Percentiles rank a stretch among this genome's conserved stretches.
These are phyloP conservation scores for Chrysosphaeria jannelii DNA, from an alignment of 2,329 filamentous ascomycete species.

Conservation along the genomic window DNA sequence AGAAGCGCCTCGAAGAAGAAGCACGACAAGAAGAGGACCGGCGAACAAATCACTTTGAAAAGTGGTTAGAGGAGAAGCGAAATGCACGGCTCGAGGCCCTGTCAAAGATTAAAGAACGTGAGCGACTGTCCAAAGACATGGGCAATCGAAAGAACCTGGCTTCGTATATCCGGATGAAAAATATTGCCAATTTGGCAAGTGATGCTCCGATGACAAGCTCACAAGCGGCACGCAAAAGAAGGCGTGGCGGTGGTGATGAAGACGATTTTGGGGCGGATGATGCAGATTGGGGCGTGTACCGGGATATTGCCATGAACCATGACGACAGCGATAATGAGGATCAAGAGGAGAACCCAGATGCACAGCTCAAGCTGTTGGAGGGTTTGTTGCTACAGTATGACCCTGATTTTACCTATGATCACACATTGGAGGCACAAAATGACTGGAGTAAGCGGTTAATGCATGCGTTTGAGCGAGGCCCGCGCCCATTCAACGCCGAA, in stretches of 20 bases:
- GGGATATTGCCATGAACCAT: constrained; percentile 46
- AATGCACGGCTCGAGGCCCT: constrained; percentile 39
- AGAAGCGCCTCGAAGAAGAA: constrained; percentile 54
- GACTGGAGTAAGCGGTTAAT: constrained; percentile 86
- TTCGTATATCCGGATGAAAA: constrained; percentile 94
- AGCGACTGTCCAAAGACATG: constrained; percentile 75
- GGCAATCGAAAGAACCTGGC: constrained; percentile 92
- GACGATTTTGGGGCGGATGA: constrained; percentile 94
- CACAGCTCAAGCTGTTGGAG: constrained; percentile 47
- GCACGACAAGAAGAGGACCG: constrained; percentile 59
- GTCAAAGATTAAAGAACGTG: constrained; percentile 72
- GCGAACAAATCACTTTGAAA: constrained; percentile 55
- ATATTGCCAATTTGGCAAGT: constrained; percentile 78
- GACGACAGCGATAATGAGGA: constrained; percentile 61
- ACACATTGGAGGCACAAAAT: constrained; percentile 69
- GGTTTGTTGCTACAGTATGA: constrained; percentile 65
- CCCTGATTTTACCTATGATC: constrained; percentile 65
- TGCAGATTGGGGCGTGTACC: constrained; percentile 92
- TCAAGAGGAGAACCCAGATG: constrained; percentile 64
- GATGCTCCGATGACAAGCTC: constrained; percentile 31
- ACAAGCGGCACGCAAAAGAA: constrained; percentile 8
- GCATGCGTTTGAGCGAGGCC: constrained; percentile 70
- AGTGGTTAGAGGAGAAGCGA: constrained; percentile 63
- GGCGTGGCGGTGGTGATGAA: constrained; percentile 48
- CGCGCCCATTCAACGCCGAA: constrained; percentile 56